A percentile compares a stretch with the other conserved stretches of the same genome.
phyloP scores from a whole-genome alignment of 2,329 filamentous ascomycete genomes.

The Pseudogymnoascus sp. region DNA sequence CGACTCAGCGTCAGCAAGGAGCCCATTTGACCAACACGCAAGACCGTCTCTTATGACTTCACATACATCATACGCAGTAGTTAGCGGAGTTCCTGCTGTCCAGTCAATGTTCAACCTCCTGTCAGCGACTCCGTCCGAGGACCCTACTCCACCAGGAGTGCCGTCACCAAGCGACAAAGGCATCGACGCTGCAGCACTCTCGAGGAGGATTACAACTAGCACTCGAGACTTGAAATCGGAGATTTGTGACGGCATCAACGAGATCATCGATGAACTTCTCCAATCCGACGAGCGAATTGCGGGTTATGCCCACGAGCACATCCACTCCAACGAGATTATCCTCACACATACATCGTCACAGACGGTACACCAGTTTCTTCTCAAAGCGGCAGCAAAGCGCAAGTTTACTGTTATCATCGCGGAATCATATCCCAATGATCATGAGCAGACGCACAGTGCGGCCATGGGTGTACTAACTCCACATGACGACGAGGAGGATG shows the following conservation, averaged over 20 bases:
- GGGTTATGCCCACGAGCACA: conserved; percentile 78
- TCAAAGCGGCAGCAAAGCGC: conserved; percentile 78
- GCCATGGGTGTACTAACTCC: conserved; percentile 46
- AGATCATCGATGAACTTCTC: conserved; percentile 91
- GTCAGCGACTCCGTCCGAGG: conserved; percentile 55
- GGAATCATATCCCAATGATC: conserved; percentile 63
- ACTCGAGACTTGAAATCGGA: conserved; percentile 73
- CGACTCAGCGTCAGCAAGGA: not conserved
- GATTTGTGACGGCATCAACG: conserved; percentile 86
- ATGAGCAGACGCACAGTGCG: conserved; percentile 53
- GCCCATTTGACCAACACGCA: not conserved
- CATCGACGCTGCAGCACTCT: conserved; percentile 22
- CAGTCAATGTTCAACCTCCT: conserved; percentile 86
- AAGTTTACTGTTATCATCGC: conserved; percentile 87
- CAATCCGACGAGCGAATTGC: conserved; percentile 92
- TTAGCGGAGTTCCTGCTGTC: conserved; percentile 38
- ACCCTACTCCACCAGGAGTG: conserved; percentile 43
- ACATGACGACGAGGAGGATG: conserved; percentile 27
- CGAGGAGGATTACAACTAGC: conserved; percentile 23
- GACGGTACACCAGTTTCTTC: conserved; percentile 82
- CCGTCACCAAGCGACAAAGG: conserved; percentile 38
- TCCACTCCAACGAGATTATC: conserved; percentile 87
- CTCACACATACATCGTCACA: conserved; percentile 79
- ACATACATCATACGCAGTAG: conserved; percentile 55
- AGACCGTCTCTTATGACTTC: conserved; percentile 56